Evolutionary conservation across 208 protist species (phyloP), one percentile per base, ranked within the genome.

Genomic region (Acanthamoeba royreba): DNA sequence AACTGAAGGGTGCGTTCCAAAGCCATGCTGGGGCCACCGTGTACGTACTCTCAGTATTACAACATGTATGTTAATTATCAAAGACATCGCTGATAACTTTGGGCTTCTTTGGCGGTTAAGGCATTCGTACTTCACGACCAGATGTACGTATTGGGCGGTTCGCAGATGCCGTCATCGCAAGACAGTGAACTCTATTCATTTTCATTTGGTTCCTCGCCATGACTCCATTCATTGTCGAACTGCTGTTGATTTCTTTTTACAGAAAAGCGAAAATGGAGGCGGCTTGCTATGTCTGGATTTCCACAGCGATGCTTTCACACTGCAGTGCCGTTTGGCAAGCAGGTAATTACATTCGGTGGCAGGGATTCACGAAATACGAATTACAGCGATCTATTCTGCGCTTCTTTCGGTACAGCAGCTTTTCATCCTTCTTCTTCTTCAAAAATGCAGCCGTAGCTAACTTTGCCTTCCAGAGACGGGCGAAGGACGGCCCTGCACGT

Each of bases 381-480:
- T 43, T 81, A 28, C 61, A 92, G 79, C 66, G 88, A 92, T 42
- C 88, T 92, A 33, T 72, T 58, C 47, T 61, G n/a, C 35, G 40
- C 47, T 43, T 42, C 88, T 81, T 92, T 92, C 43, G 31, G 88
- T 92, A 35, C 17, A 19, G 15, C 40, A n/a, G 15, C 79, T n/a
- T n/a, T n/a, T n/a, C 52, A 28, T 61, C 52, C 52, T 61, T 61
- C 52, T 61, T 61, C 52, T n/a, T n/a, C n/a, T n/a, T n/a, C n/a
- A n/a, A n/a, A n/a, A n/a, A n/a, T n/a, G n/a, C n/a, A n/a, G n/a
- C n/a, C n/a, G n/a, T n/a, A n/a, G n/a, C n/a, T n/a, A n/a, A n/a
- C n/a, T n/a, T n/a, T n/a, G n/a, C n/a, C n/a, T n/a, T 45, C 13
- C 33, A 90, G 83, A 90, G n/a, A 90, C 83, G 83, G 83, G 83